These are phyloP conservation scores for Colletotrichum sp. DNA, from an alignment of 2,329 filamentous ascomycete genomes.

Conservation along the genomic window DNA sequence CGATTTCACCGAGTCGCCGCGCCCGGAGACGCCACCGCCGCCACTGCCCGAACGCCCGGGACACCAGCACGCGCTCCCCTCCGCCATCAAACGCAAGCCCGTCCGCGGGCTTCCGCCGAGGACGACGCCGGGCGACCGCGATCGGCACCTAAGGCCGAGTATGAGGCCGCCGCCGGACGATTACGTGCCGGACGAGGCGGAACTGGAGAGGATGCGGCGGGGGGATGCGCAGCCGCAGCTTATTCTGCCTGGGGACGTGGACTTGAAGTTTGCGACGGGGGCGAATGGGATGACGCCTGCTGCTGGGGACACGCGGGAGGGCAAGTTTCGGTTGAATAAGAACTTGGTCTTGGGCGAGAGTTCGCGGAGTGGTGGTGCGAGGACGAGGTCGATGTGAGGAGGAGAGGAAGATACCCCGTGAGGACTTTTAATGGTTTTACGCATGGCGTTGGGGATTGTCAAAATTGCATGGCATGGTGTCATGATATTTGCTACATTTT, in stretches of 20 bases:
- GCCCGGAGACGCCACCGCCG: neutral
- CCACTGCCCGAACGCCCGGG: neutral
- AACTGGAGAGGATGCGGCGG: slow-evolving; percentile 23
- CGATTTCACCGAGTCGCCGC: neutral
- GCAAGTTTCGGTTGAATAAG: slow-evolving; percentile 5
- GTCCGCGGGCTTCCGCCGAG: neutral
- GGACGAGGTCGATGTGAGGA: neutral
- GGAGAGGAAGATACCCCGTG: neutral
- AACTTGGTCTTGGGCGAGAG: neutral
- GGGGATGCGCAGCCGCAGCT: slow-evolving; percentile 30
- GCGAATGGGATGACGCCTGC: slow-evolving; percentile 16
- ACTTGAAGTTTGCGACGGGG: slow-evolving; percentile 20
- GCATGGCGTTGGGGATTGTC: neutral
- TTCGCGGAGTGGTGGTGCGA: neutral
- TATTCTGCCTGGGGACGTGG: slow-evolving; percentile 15
- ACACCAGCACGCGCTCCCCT: neutral
- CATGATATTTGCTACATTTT: neutral
- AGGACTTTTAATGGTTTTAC: neutral
- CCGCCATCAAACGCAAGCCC: neutral
- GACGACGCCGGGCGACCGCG: neutral
- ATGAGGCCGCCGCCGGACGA: slow-evolving; percentile 22
- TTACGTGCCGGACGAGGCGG: slow-evolving; percentile 24
- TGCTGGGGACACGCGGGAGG: neutral
- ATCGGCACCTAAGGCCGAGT: neutral
- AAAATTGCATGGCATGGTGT: neutral